Conservation (phyloP, 176 grass and related monocot species). For the Luzula sylvatica region DNA sequence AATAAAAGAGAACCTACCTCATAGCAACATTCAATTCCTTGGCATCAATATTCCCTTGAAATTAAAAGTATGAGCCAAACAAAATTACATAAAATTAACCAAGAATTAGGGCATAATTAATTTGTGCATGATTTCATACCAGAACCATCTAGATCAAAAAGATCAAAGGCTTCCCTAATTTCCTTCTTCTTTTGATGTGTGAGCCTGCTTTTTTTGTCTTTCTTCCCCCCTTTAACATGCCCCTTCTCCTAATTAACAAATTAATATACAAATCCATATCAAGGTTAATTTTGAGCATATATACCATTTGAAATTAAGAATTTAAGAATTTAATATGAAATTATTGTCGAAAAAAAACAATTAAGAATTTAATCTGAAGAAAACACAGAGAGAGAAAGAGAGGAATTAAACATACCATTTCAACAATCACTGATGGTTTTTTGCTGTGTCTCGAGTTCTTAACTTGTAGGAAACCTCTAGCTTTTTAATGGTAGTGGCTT, state of each 20-base stretch:
- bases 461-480: too few species aligned
- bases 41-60: slow-evolving; percentile 55
- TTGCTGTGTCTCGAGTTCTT: too few species aligned
- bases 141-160: slow-evolving; percentile 77
- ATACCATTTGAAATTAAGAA: slow-evolving; percentile 16
- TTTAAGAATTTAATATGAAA: too few species aligned
- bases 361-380: too few species aligned
- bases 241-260: slow-evolving; percentile 12
- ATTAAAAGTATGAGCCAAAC: neutral
- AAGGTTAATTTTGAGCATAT: slow-evolving; percentile 2
- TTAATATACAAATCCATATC: slow-evolving; percentile 6
- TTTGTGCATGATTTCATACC: slow-evolving; percentile 18
- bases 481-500: too few species aligned
- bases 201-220: slow-evolving; percentile 20
- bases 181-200: slow-evolving; percentile 49
- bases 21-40: slow-evolving; percentile 66
- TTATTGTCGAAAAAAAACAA: neutral
- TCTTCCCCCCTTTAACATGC: slow-evolving; percentile 18
- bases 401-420: neutral
- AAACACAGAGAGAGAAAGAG: too few species aligned
- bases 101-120: neutral
- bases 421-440: neutral
- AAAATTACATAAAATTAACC: neutral
- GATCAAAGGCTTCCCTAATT: slow-evolving; percentile 73
- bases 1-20: too few species aligned